Percentiles rank a stretch among this genome's conserved stretches.
Conservation (phyloP, 345 rosid species). For the Erodium maritimum region DNA sequence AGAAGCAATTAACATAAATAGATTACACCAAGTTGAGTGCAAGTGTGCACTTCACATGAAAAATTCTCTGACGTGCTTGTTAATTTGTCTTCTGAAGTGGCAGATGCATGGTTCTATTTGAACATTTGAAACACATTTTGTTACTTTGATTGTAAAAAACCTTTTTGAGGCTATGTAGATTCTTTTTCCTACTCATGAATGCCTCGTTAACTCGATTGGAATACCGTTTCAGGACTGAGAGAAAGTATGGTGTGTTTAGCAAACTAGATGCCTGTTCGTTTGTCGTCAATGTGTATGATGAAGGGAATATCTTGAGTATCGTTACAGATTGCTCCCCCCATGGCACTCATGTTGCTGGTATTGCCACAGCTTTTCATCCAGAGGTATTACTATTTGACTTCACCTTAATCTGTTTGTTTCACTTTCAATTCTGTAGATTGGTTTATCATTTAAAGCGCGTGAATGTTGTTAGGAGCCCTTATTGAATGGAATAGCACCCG, state of each 20-base stretch:
- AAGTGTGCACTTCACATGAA: neutral
- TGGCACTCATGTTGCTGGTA: constrained; percentile 98
- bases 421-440: constrained; percentile 2
- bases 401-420: neutral
- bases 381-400: constrained; percentile 38
- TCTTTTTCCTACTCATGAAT: neutral
- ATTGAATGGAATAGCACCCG: constrained; percentile 94
- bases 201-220: neutral
- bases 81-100: neutral
- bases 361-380: constrained; percentile 85
- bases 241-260: constrained; percentile 83
- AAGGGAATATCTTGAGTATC: constrained; percentile 75
- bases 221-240: constrained; percentile 49
- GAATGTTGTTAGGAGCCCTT: constrained; percentile 57
- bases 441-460: constrained; percentile 7
- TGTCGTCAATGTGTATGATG: constrained; percentile 68
- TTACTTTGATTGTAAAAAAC: neutral
- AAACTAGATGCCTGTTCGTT: constrained; percentile 88
- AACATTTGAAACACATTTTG: neutral
- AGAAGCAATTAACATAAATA: neutral
- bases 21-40: neutral
- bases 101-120: neutral
- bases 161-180: neutral
- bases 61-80: neutral
- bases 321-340: constrained; percentile 96